Conservation (phyloP, 1,284 basidiomycete species). For the Macrocystidia cucumis region DNA sequence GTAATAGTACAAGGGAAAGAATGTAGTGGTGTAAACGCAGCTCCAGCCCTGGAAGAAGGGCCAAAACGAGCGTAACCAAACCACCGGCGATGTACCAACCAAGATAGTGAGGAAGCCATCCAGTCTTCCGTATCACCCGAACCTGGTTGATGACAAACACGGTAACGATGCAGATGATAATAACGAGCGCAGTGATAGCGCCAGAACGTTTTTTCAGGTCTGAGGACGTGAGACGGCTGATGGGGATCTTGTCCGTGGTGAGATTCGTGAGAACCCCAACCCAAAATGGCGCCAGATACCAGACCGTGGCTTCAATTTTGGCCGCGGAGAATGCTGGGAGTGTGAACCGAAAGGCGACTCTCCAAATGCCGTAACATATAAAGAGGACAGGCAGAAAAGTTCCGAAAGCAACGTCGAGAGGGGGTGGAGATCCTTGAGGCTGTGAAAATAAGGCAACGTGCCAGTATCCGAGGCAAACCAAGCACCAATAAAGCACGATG, state of each 20-base stretch:
- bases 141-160: constrained; percentile 67
- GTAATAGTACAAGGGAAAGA: constrained; percentile 67
- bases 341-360: constrained; percentile 67
- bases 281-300: constrained; percentile 80
- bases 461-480: constrained; percentile 86
- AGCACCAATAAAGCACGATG: constrained; percentile 67
- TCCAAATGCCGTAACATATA: constrained; percentile 76
- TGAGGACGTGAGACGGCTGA: constrained; percentile 63
- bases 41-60: constrained; percentile 61
- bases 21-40: constrained; percentile 75
- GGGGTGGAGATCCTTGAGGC: constrained; percentile 61
- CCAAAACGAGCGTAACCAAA: constrained; percentile 56
- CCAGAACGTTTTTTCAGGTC: constrained; percentile 67
- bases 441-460: constrained; percentile 79
- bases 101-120: constrained; percentile 71
- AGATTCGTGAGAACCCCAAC: constrained; percentile 65
- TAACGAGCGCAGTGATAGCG: constrained; percentile 63
- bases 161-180: constrained; percentile 60
- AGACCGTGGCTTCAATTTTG: constrained; percentile 67
- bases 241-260: constrained; percentile 63
- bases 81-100: constrained; percentile 67
- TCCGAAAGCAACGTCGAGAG: constrained; percentile 61
- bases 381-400: constrained; percentile 78
- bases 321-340: constrained; percentile 62
- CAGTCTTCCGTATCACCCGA: constrained; percentile 78